A percentile compares a stretch with the other conserved stretches of the same genome.
phyloP scores from a whole-genome alignment of 1,284 basidiomycete genomes.

The Ustilago lituana region DNA sequence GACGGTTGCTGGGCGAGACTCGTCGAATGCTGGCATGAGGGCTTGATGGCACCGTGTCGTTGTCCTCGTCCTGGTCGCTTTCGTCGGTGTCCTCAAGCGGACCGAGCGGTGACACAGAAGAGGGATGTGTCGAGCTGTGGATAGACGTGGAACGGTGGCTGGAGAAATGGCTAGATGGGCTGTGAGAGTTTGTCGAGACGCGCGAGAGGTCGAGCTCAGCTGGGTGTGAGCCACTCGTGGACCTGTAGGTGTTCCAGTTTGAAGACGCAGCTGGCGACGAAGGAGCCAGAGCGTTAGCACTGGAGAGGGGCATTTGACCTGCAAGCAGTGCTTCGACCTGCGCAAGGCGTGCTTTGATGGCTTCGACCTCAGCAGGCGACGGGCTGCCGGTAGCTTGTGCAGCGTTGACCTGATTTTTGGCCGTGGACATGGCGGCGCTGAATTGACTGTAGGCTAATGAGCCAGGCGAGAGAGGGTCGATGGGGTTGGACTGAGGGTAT shows the following conservation, averaged over 20 bases:
- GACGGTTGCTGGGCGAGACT: slow-evolving; percentile 20
- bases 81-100: slow-evolving; percentile 28
- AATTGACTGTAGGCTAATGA: slow-evolving; percentile 33
- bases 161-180: slow-evolving; percentile 15
- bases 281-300: slow-evolving; percentile 20
- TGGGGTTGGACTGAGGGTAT: slow-evolving; percentile 4
- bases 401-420: slow-evolving; percentile 32
- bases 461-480: slow-evolving; percentile 39
- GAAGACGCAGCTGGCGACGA: slow-evolving; percentile 26
- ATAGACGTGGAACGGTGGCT: slow-evolving; percentile 18
- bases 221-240: slow-evolving; percentile 8
- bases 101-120: slow-evolving; percentile 23
- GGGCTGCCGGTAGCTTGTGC: slow-evolving; percentile 28
- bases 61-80: slow-evolving; percentile 34
- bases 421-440: slow-evolving; percentile 39
- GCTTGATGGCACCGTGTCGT: slow-evolving; percentile 33
- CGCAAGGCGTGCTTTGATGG: slow-evolving; percentile 63
- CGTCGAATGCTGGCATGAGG: slow-evolving; percentile 5
- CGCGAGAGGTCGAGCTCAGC: slow-evolving; percentile 25
- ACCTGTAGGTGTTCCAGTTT: slow-evolving; percentile 42
- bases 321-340: slow-evolving; percentile 56
- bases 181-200: slow-evolving; percentile 21
- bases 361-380: slow-evolving; percentile 52
- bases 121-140: slow-evolving; percentile 19
- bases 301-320: slow-evolving; percentile 36